Evolutionary conservation across 257 asterid genomes (phyloP).

Genomic region (Solanum tarapatanum): DNA sequence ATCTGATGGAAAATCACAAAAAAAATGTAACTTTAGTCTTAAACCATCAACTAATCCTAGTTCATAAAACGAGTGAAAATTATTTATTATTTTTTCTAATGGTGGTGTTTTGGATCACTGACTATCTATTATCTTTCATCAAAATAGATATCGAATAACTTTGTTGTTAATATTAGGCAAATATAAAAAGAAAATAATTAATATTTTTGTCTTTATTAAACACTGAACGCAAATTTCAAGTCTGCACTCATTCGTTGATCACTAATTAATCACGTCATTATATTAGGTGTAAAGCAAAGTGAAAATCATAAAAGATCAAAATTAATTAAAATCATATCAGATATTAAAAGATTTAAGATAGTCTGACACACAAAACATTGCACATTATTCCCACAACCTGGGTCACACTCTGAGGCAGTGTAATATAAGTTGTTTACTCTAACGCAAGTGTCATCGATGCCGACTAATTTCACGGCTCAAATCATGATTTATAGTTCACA

Average conservation of each 20-base stretch:
- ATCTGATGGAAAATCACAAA: no score
- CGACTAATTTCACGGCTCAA: background rate
- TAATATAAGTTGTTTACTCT: no score
- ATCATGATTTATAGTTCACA: no score
- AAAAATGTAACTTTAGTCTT: background rate
- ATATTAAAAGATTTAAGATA: background rate
- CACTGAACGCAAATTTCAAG: background rate
- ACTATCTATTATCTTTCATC: background rate
- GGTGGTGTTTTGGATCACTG: background rate
- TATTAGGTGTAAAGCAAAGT: no score
- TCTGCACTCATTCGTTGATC: background rate
- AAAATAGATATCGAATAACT: background rate
- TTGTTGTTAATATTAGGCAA: background rate
- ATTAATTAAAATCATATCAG: background rate
- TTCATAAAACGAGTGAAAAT: background rate
- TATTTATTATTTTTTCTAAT: background rate
- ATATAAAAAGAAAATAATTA: background rate
- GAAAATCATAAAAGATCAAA: background rate
- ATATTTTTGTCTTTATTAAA: no score
- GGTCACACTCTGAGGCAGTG: background rate
- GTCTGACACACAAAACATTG: background rate
- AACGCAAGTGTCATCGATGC: background rate
- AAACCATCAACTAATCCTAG: background rate
- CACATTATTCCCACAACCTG: background rate
- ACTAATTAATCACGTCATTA: background rate